Percentiles rank a stretch among this genome's conserved stretches.
These are phyloP conservation scores for Colletotrichum lupini DNA, from an alignment of 2,329 filamentous ascomycete species.

Conservation along the genomic window DNA sequence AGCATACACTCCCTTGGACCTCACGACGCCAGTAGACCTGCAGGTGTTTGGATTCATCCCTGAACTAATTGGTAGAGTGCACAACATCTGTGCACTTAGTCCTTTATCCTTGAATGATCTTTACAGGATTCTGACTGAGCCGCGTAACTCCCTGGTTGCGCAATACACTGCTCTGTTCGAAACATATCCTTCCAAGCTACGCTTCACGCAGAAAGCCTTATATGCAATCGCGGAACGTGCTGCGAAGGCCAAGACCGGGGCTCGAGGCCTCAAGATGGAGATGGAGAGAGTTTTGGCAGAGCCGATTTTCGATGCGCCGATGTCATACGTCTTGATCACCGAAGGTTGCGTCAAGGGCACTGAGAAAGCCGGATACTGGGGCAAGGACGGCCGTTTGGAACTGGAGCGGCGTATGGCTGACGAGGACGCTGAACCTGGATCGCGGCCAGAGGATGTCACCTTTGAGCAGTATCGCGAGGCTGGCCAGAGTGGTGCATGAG, in stretches of 20 bases:
- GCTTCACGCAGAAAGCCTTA: constrained; percentile 86
- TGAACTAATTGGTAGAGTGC: constrained; percentile 94
- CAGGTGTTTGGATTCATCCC: constrained; percentile 93
- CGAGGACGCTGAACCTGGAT: constrained; percentile 58
- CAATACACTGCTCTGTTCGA: constrained; percentile 93
- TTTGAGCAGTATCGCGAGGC: constrained; percentile 59
- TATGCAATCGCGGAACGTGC: constrained; percentile 80
- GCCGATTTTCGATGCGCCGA: constrained; percentile 84
- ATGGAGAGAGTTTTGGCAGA: constrained; percentile 83
- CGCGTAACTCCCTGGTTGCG: constrained; percentile 85
- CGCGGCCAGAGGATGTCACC: constrained; percentile 33
- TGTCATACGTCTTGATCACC: constrained; percentile 79
- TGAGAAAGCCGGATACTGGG: constrained; percentile 71
- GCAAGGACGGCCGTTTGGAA: constrained; percentile 76
- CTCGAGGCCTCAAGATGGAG: constrained; percentile 81
- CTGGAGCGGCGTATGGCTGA: constrained; percentile 75
- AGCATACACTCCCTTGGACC: constrained; percentile 71
- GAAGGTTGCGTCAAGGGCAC: constrained; percentile 74
- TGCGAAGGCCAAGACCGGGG: constrained; percentile 74
- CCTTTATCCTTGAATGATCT: constrained; percentile 76
- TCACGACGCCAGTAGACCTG: constrained; percentile 79
- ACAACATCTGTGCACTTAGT: constrained; percentile 87
- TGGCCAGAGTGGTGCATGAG: constrained; percentile 59
- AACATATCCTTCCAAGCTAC: constrained; percentile 80
- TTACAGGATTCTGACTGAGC: constrained; percentile 90